Evolutionary conservation across 768 basidiomycete genomes (phyloP).

Genomic region (Tricholoma saponaceum): DNA sequence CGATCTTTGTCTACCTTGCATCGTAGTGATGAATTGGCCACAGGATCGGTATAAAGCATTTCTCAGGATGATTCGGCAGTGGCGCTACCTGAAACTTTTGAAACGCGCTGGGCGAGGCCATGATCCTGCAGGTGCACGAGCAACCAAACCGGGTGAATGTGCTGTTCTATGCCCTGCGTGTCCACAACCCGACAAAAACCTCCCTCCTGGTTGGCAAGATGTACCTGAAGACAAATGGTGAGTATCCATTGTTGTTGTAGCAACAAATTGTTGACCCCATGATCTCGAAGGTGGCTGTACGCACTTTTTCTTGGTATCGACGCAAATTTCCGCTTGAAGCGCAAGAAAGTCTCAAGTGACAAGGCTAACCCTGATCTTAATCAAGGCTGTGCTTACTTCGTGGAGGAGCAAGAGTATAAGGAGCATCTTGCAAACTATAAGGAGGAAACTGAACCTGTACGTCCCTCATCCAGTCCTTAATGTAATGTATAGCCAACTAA

Average conservation of each 20-base stretch:
- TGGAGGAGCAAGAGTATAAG: constrained; percentile 15
- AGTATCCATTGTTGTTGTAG: too few species aligned
- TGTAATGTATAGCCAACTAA: background rate
- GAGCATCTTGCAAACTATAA: constrained; percentile 14
- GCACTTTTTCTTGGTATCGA: constrained; percentile 9
- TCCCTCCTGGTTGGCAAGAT: constrained; percentile 18
- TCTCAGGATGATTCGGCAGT: constrained; percentile 15
- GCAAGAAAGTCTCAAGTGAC: constrained; percentile 15
- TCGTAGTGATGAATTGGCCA: too few species aligned
- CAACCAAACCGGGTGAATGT: constrained; percentile 12
- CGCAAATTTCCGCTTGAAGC: constrained; percentile 19
- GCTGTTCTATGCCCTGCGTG: constrained; percentile 26
- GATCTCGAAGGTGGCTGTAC: constrained; percentile 2
- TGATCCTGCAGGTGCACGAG: constrained; percentile 7
- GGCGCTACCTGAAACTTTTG: constrained; percentile 14
- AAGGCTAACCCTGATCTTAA: constrained; percentile 12
- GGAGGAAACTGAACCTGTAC: constrained; percentile 16
- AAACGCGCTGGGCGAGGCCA: constrained; percentile 18
- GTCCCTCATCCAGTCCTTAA: background rate
- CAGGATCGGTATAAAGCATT: constrained; percentile 18
- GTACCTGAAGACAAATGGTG: constrained; percentile 9
- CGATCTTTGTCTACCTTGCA: too few species aligned
- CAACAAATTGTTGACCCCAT: too few species aligned
- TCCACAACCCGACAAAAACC: constrained; percentile 20
- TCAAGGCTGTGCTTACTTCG: constrained; percentile 9